These are phyloP conservation scores for Trebouxiophyceae sp. DNA, from an alignment of 163 green algal genomes.

Conservation along the genomic window DNA sequence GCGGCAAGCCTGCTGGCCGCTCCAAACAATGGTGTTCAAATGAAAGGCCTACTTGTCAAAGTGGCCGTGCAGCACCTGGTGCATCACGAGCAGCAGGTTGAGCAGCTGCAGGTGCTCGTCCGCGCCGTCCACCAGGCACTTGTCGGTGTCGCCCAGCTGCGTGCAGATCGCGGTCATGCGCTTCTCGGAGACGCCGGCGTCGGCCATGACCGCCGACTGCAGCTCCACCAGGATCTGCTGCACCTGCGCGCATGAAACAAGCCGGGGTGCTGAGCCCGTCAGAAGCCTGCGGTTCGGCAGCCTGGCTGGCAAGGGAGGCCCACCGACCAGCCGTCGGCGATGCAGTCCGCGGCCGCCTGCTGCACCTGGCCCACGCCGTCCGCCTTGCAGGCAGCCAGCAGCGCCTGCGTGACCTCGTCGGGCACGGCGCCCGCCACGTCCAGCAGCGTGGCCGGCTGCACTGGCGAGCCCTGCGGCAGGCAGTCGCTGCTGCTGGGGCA, in stretches of 20 bases:
- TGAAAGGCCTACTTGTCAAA: background rate
- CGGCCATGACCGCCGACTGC: slow-evolving; percentile 40
- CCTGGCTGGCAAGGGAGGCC: no score
- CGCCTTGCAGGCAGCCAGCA: slow-evolving; percentile 43
- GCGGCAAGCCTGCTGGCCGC: no score
- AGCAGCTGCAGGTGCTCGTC: slow-evolving; percentile 91
- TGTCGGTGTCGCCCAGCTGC: slow-evolving; percentile 68
- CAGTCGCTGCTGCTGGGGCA: no score
- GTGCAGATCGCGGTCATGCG: slow-evolving; percentile 25
- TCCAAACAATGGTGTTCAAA: no score
- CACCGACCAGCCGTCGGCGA: slow-evolving; percentile 76
- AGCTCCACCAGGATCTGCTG: slow-evolving; percentile 81
- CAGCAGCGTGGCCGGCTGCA: slow-evolving; percentile 46
- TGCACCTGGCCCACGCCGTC: slow-evolving; percentile 40
- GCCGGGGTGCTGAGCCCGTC: no score
- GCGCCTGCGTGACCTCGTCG: slow-evolving; percentile 26
- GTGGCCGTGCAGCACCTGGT: background rate
- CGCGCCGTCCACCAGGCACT: slow-evolving; percentile 71
- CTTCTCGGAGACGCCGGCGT: slow-evolving; percentile 14
- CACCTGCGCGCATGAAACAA: slow-evolving; percentile 21
- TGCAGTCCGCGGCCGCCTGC: slow-evolving; percentile 48
- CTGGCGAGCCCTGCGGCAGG: slow-evolving; percentile 12
- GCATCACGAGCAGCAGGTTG: slow-evolving; percentile 21
- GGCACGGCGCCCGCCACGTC: slow-evolving; percentile 78
- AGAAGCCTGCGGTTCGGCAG: no score